Evolutionary conservation across 768 basidiomycete species (phyloP).

Genomic region (Chalciporus sphaerocephalus): DNA sequence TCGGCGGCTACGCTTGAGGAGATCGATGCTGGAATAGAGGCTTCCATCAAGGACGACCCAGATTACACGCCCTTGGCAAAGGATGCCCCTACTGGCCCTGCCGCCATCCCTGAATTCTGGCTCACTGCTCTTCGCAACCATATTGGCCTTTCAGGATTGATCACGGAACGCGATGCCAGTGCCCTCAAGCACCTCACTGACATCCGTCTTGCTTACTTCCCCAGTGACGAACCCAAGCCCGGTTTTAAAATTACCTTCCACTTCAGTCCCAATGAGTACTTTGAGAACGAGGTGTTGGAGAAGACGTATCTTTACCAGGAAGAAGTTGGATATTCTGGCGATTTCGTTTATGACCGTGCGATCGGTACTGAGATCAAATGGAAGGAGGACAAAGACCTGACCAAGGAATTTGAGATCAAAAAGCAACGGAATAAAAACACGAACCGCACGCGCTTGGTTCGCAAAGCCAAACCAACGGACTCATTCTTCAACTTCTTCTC

Average conservation of each 20-base stretch:
- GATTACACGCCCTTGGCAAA: slow-evolving; percentile 60
- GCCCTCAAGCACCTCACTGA: slow-evolving; percentile 84
- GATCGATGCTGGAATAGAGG: slow-evolving; percentile 72
- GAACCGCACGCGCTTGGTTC: slow-evolving; percentile 75
- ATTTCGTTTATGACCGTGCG: slow-evolving; percentile 94
- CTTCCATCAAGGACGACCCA: slow-evolving; percentile 70
- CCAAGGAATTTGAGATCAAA: slow-evolving; percentile 96
- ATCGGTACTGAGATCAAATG: slow-evolving; percentile 90
- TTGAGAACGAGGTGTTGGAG: slow-evolving; percentile 75
- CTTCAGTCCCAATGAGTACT: slow-evolving; percentile 82
- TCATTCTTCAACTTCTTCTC: slow-evolving; percentile 99
- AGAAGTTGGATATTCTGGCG: slow-evolving; percentile 92
- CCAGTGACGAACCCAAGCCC: slow-evolving; percentile 59
- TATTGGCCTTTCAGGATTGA: slow-evolving; percentile 75
- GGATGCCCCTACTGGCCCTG: slow-evolving; percentile 41
- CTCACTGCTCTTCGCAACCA: slow-evolving; percentile 94
- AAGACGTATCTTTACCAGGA: slow-evolving; percentile 95
- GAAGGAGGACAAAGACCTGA: slow-evolving; percentile 98
- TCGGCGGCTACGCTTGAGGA: slow-evolving; percentile 74
- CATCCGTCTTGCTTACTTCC: slow-evolving; percentile 74
- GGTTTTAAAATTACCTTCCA: slow-evolving; percentile 89
- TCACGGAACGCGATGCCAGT: slow-evolving; percentile 87
- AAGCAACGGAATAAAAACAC: slow-evolving; percentile 99
- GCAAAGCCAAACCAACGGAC: slow-evolving; percentile 85
- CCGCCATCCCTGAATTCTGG: slow-evolving; percentile 90